These are phyloP conservation scores for Middelhovenomyces tepae DNA, from an alignment of 805 yeast genomes.

Conservation along the genomic window DNA sequence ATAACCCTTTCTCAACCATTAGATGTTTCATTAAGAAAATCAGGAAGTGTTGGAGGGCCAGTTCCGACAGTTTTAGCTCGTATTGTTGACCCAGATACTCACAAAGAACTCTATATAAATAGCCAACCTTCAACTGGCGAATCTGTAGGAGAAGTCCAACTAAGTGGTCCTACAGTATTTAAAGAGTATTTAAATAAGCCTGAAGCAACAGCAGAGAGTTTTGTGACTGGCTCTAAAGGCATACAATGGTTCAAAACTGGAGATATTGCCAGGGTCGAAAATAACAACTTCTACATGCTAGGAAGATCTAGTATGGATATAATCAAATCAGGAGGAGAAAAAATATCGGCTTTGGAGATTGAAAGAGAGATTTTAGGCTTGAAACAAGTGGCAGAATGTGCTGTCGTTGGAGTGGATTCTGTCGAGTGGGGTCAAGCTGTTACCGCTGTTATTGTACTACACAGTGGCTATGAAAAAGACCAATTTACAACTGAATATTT, in stretches of 20 bases:
- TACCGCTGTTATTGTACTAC: constrained; percentile 21
- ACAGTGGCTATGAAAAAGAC: constrained; percentile 7
- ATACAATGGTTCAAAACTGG: constrained; percentile 48
- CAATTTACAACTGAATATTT: constrained; percentile 14
- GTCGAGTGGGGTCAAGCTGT: constrained; percentile 29
- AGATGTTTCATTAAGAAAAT: constrained; percentile 14
- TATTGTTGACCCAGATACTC: constrained; percentile 22
- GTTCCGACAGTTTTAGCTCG: constrained; percentile 26
- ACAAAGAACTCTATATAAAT: constrained; percentile 13
- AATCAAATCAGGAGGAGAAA: constrained; percentile 29
- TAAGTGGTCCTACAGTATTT: constrained; percentile 50
- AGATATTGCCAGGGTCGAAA: constrained; percentile 42
- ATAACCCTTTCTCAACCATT: constrained; percentile 27
- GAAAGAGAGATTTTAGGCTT: constrained; percentile 27
- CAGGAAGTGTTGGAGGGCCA: constrained; percentile 26
- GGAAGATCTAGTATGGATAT: constrained; percentile 31
- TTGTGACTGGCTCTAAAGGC: constrained; percentile 34
- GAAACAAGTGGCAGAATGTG: constrained; percentile 22
- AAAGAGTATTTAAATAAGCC: constrained; percentile 39
- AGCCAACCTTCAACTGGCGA: constrained; percentile 11
- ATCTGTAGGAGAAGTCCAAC: constrained; percentile 40
- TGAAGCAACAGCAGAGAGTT: constrained; percentile 38
- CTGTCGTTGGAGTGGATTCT: constrained; percentile 26
- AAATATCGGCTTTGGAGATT: constrained; percentile 27
- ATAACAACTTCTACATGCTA: constrained; percentile 41